Evolutionary conservation across 2,329 filamentous ascomycete genomes (phyloP).

Genomic region (Fulvia fulva): DNA sequence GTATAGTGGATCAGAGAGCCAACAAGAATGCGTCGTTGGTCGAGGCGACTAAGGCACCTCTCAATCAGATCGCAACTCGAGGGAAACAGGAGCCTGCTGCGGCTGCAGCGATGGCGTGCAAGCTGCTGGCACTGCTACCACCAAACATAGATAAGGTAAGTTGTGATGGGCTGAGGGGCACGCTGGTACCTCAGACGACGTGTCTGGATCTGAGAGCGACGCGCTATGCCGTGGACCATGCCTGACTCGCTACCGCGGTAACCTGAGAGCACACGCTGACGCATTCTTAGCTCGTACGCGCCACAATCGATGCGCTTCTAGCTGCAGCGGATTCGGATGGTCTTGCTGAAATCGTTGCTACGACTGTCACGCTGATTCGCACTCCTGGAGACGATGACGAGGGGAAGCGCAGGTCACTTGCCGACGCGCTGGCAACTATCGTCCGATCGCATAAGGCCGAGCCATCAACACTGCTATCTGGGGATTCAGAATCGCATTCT

Average conservation of each 20-base stretch:
- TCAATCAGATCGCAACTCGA: constrained; percentile 66
- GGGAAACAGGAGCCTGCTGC: constrained; percentile 59
- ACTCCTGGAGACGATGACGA: constrained; percentile 48
- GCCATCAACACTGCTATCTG: constrained; percentile 24
- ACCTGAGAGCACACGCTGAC: background rate
- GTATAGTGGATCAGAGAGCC: constrained; percentile 76
- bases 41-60: constrained; percentile 68
- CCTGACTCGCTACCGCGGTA: no score
- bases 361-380: constrained; percentile 46
- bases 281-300: constrained; percentile 59
- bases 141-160: constrained; percentile 71
- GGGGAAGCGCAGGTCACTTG: constrained; percentile 48
- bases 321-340: constrained; percentile 53
- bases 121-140: constrained; percentile 66
- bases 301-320: constrained; percentile 72
- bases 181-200: background rate
- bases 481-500: constrained; percentile 21
- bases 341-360: constrained; percentile 52
- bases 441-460: constrained; percentile 38
- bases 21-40: constrained; percentile 76
- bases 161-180: background rate
- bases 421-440: constrained; percentile 51
- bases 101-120: constrained; percentile 58
- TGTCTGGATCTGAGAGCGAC: background rate
- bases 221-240: no score